Base-by-base conservation (phyloP, 331 rosid species). In the Quercus phellos region DNA sequence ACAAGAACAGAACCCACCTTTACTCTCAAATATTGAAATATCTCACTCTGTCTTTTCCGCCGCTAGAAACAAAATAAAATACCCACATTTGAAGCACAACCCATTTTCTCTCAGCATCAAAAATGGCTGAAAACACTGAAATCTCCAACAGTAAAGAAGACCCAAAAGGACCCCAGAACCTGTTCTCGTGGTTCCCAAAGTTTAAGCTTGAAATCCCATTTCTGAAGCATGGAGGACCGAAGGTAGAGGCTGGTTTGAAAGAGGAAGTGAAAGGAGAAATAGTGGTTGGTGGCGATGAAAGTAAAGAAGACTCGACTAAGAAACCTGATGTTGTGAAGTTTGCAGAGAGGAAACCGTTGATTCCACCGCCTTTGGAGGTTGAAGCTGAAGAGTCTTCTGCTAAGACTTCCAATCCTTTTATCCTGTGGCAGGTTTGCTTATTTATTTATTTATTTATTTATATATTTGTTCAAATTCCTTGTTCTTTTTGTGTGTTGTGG, bases 361-460 rank as follows among this genome's bases (percentile, higher is more conserved):
- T 78, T 77, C 85, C 90, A 26, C 80, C 89, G 0, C 88, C 93
- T 16, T 71, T 89, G 78, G 89, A 85, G 76, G 77, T 83, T 74
- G 91, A 94, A 27, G 69, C 70, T 59, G 88, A 90, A 1, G 84
- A 70, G 32, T 46, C 90, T 50, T 74, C 91, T 53, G 21, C 72
- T n/a, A 90, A 84, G 85, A 89, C 97, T 80, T 85, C 96, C 70
- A 87, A 90, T 81, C 96, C 98, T 18, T n/a, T 85, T 11, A 74
- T 92, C 2, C 63, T 89, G 60, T 94, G 93, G 90, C 98, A 94
- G 98, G 98, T 90, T 61, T 58, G 24, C 11, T 0, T 14, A n/a
- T n/a, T n/a, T n/a, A n/a, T n/a, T 61, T 14, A 27, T 32, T 32
- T 32, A 30, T 30, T 17, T 9, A 12, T 21, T 30, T 8, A 8